Percentiles rank a stretch among this genome's conserved stretches.
These are phyloP conservation scores for Rhizopus arrhizus DNA, from an alignment of 371 early-diverging fungal genomes.

Conservation along the genomic window DNA sequence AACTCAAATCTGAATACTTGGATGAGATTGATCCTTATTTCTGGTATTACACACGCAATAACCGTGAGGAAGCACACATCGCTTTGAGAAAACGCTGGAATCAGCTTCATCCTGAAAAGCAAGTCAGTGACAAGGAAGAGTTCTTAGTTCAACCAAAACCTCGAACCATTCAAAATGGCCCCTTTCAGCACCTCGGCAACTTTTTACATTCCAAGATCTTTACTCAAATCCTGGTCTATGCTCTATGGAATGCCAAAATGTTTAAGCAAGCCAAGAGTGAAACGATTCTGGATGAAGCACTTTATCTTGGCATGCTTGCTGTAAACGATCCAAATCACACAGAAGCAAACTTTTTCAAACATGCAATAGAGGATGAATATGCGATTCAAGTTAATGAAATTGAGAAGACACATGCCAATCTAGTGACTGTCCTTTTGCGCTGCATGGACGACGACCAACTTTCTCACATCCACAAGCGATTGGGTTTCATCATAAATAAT, in stretches of 20 bases:
- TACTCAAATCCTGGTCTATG: constrained; percentile 75
- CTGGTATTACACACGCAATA: constrained; percentile 88
- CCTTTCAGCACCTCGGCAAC: constrained; percentile 70
- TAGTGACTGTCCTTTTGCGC: constrained; percentile 44
- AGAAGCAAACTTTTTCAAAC: constrained; percentile 43
- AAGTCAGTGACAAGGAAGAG: constrained; percentile 34
- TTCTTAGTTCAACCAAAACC: constrained; percentile 62
- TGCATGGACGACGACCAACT: constrained; percentile 47
- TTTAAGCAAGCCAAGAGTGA: constrained; percentile 59
- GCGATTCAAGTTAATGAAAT: constrained; percentile 41
- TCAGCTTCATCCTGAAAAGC: constrained; percentile 23
- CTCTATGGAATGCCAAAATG: constrained; percentile 71
- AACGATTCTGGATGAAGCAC: constrained; percentile 72
- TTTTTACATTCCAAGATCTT: constrained; percentile 71
- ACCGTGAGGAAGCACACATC: constrained; percentile 86
- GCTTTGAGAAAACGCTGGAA: constrained; percentile 53
- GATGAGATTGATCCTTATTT: constrained; percentile 90
- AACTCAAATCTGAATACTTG: constrained; percentile 82
- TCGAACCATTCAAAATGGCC: constrained; percentile 65
- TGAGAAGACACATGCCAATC: constrained; percentile 34
- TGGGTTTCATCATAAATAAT: constrained; percentile 55
- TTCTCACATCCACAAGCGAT: constrained; percentile 56
- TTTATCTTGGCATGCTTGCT: constrained; percentile 78
- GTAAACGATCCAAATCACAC: constrained; percentile 67
- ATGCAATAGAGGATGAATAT: constrained; percentile 47